phyloP scores from a whole-genome alignment of 768 basidiomycete species.

The Macrolepiota dolichaula region DNA sequence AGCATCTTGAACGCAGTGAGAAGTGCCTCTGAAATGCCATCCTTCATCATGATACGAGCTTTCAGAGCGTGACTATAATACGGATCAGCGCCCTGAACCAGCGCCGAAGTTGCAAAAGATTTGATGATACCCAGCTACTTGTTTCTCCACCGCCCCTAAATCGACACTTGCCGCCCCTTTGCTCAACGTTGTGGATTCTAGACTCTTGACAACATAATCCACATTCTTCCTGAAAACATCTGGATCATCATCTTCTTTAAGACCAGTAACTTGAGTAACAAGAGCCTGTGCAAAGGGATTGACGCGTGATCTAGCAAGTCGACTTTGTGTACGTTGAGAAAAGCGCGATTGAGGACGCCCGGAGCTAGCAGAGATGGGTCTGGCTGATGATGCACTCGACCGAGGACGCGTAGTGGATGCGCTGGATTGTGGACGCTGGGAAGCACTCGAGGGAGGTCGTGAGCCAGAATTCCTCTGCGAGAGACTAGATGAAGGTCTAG shows the following conservation, averaged over 20 bases:
- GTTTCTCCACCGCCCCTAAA: slow-evolving; percentile 50
- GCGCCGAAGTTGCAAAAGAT: background rate
- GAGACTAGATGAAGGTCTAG: slow-evolving; percentile 43
- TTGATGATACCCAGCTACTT: slow-evolving; percentile 52
- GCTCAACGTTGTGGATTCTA: slow-evolving; percentile 51
- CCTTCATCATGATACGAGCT: slow-evolving; percentile 64
- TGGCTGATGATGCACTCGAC: slow-evolving; percentile 10
- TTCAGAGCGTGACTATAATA: slow-evolving; percentile 55
- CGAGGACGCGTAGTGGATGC: slow-evolving; percentile 17
- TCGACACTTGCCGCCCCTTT: slow-evolving; percentile 59
- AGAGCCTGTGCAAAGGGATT: slow-evolving; percentile 52
- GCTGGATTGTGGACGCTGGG: slow-evolving; percentile 32
- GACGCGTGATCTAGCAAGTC: slow-evolving; percentile 53
- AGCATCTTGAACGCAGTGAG: slow-evolving; percentile 48
- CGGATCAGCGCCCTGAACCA: background rate
- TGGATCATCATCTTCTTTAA: slow-evolving; percentile 38
- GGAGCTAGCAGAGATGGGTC: slow-evolving; percentile 17
- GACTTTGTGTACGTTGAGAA: slow-evolving; percentile 43
- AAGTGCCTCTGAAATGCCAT: slow-evolving; percentile 59
- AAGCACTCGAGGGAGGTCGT: slow-evolving; percentile 25
- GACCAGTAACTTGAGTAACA: slow-evolving; percentile 48
- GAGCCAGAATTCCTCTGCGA: slow-evolving; percentile 31
- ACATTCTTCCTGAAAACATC: slow-evolving; percentile 42
- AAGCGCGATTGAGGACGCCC: slow-evolving; percentile 39
- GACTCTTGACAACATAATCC: slow-evolving; percentile 54